Base-by-base conservation (phyloP, 2,329 filamentous ascomycete species). In the Talaromyces amestolkiae region DNA sequence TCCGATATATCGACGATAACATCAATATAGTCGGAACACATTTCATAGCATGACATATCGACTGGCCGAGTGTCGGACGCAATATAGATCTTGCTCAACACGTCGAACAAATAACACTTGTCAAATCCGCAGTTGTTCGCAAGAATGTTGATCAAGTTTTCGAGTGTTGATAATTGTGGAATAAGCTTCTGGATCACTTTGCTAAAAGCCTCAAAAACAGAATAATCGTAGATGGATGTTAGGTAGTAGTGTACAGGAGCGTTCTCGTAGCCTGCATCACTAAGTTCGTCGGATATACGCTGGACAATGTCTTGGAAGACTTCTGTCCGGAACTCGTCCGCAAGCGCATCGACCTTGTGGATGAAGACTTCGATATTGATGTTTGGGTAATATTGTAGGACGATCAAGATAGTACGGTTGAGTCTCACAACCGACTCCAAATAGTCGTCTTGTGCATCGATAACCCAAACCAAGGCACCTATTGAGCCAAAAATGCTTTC, bases 361-460 rank as follows among this genome's bases (percentile, higher is more conserved):
- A 99, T 96, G 78, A 99, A 98, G 60, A 99, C 94, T 76, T 98
- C 94, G 70, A 99, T 91, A 78, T 97, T 97, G 80, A 98, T 95
- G 74, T 92, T 90, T 2, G 94, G 93, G 75, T 96, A 97, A 67
- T 87, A 88, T 70, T 92, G 88, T 75, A 97, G 92, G 1, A 99
- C 87, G 69, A 92, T 91, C 65, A 97, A 83, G 68, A 98, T 96
- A 8, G 93, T 97, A 63, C 88, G 84, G 78, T 97, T 96, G 33
- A 99, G 86, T 9, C 92, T 89, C 63, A 88, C 87, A 58, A 99
- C 91, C 19, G 93, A 91, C 76, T 97, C 93, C 64, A 97, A 87
- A 75, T 98, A 99, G 77, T 99, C 95, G 75, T 99, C 95, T 78
- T 99, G 95, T 0, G 95, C 94, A 75, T 99, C 95, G 66, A 99